A percentile compares a stretch with the other conserved stretches of the same genome.
These are phyloP conservation scores for Nakataea oryzae DNA, from an alignment of 2,329 filamentous ascomycete genomes.

Conservation along the genomic window DNA sequence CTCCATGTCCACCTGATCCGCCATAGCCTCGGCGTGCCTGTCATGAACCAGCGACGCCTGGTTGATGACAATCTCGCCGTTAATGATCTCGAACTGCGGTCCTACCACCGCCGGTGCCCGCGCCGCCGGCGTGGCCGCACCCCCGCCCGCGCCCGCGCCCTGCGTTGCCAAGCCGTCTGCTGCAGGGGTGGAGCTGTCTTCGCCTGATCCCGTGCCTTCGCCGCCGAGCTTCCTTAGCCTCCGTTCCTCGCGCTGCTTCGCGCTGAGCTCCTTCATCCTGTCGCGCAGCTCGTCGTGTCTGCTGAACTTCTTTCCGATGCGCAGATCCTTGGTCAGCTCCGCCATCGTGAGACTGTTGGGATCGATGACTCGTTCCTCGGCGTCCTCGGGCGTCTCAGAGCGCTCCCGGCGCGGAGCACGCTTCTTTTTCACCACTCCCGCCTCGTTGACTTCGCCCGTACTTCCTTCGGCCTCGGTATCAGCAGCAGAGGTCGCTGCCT, in stretches of 20 bases:
- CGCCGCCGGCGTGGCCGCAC: slow-evolving; percentile 3
- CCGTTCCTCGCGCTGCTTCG: slow-evolving; percentile 14
- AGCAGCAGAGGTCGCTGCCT: neutral
- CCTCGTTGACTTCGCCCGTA: neutral
- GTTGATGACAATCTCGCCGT: slow-evolving; percentile 64
- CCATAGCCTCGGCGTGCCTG: slow-evolving; percentile 51
- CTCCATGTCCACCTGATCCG: slow-evolving; percentile 40
- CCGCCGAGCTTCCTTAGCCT: slow-evolving; percentile 26
- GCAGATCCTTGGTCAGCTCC: slow-evolving; percentile 59
- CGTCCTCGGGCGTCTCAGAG: slow-evolving; percentile 50
- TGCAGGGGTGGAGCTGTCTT: slow-evolving; percentile 9
- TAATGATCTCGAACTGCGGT: slow-evolving; percentile 51
- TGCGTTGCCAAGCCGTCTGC: slow-evolving; percentile 4
- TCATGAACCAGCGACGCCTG: slow-evolving; percentile 58
- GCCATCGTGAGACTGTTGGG: slow-evolving; percentile 58
- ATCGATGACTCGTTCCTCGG: slow-evolving; percentile 54
- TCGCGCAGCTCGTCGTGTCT: slow-evolving; percentile 63
- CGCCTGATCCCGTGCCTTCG: slow-evolving; percentile 4
- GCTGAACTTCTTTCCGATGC: slow-evolving; percentile 65
- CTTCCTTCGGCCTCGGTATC: neutral
- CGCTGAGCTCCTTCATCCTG: slow-evolving; percentile 42
- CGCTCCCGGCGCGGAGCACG: slow-evolving; percentile 25
- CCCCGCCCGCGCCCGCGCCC: neutral
- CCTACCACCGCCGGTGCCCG: slow-evolving; percentile 23
- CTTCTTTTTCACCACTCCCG: slow-evolving; percentile 10